Base-by-base conservation (phyloP, 495 filamentous ascomycete genomes). In the Tetracladium marchalianum region DNA sequence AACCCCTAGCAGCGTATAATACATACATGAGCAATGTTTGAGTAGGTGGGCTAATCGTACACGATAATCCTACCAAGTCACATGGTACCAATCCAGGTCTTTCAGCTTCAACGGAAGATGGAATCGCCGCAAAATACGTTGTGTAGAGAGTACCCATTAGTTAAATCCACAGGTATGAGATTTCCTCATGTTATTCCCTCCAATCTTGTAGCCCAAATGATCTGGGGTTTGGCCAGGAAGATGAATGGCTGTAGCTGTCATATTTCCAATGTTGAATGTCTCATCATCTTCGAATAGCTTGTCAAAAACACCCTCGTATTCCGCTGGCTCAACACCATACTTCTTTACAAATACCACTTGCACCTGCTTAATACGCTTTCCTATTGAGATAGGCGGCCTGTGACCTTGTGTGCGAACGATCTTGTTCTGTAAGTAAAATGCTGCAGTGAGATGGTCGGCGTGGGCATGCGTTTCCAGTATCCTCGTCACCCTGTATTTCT, bases 381-480 rank as follows among this genome's bases (percentile, higher is more conserved):
- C 77, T 43, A 79, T 79, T n/a, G n/a, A n/a, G n/a, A n/a, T n/a
- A n/a, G n/a, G n/a, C n/a, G n/a, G n/a, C n/a, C n/a, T n/a, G n/a
- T 39, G 15, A 12, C 37, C 16, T 39, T 17, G 11, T 15, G 9
- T 9, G 8, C 16, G 37, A 16, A 34, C 46, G 4, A 81, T 64
- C 12, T 54, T 51, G 1, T 41, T 46, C 49, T 76, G 75, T 1
- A 81, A 60, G 46, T 80, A 81, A 5, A 58, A 60, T 0, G 74
- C 59, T 0, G 77, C 68, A 1, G 72, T 78, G n/a, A 79, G 56
- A 50, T 80, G 77, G 61, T 80, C 76, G n/a, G n/a, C 78, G 50
- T 82, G 78, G 11, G 64, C 69, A 51, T 80, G 77, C 0, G 78
- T 80, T 53, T 81, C 78, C 15, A 82, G 65, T 19, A 82, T 69